Base-by-base conservation (phyloP, 1,139 yeast species). In the Suhomyces bokatorum region DNA sequence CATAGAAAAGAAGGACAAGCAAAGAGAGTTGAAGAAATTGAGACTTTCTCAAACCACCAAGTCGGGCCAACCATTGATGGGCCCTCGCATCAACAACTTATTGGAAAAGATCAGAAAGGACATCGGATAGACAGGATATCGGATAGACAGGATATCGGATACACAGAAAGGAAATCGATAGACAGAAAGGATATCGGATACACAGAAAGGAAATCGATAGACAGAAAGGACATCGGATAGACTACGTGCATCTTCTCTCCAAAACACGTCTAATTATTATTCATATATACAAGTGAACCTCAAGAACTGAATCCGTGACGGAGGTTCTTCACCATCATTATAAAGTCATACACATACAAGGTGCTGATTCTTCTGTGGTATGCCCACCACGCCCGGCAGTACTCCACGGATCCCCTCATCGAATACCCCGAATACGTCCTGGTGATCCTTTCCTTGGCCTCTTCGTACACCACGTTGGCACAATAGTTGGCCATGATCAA, bases 401-500 rank as follows among this genome's bases (percentile, higher is more conserved):
- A 65, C 1, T 64, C 66, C 29, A 59, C 45, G 3, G 72, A 36
- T 71, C 81, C 73, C 3, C 45, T 40, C 12, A 75, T 34, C 2
- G 80, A 67, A 67, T 75, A 76, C 39, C 62, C 64, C 2, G 56
- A 52, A 48, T 65, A 64, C 16, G 55, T 50, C 22, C 55, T 50
- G 16, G 64, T 54, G 6, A 78, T 75, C 5, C 46, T 48, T 46
- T 81, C 85, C 26, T 67, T 59, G 2, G 78, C 75, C 58, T 89
- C 97, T 26, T 77, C 77, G 56, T 81, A 87, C 1, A 89, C 93
- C 0, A 90, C 81, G 27, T 71, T 70, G 0, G 97, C 91, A 69
- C 98, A 93, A 63, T 93, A 93, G 37, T 81, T 80, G 1, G 97
- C 95, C 85, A 93, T 78, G 41, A 93, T 89, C 53, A 91, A 67